These are phyloP conservation scores for Helianthus annuus DNA, from an alignment of 129 eudicot species.

Conservation along the genomic window HanXRQr2.0-SUNRISE NC_035442.2:40131073-40131572, in stretches of 20 bases:
- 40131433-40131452: conserved; percentile 41
- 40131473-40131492: conserved; percentile 26
- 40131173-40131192: neutral
- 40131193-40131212: neutral
- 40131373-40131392: neutral
- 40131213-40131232: neutral
- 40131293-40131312: conserved; percentile 26
- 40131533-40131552: conserved; percentile 1
- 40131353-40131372: neutral
- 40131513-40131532: conserved; percentile 19
- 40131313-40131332: conserved; percentile 27
- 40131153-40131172: neutral
- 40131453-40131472: conserved; percentile 32
- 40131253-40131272: neutral
- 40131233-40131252: neutral
- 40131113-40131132: neutral
- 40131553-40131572: conserved; percentile 23
- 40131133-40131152: neutral
- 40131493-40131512: conserved; percentile 27
- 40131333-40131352: conserved; percentile 14
- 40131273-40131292: conserved; percentile 27
- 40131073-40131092: neutral
- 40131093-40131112: conserved; percentile 18
- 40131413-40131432: neutral
- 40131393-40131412: neutral